A percentile compares a stretch with the other conserved stretches of the same genome.
Conservation (phyloP, 2,329 filamentous ascomycete species). For the Colletotrichum sidae region DNA sequence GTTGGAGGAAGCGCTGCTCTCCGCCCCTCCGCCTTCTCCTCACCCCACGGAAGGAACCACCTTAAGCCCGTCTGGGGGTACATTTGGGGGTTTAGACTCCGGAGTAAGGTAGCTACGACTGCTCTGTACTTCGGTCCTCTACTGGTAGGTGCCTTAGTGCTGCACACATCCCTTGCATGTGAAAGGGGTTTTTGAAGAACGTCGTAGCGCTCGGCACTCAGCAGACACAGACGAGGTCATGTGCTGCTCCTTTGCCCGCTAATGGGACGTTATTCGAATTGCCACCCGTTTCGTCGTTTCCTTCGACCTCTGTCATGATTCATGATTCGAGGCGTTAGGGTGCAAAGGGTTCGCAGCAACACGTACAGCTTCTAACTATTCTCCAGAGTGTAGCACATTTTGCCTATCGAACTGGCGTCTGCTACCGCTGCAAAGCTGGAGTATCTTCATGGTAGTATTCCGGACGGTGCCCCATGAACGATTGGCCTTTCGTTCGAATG, state of each 20-base stretch:
- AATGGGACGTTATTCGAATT: slow-evolving; percentile 5
- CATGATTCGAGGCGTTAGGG: slow-evolving; percentile 21
- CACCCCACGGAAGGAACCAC: slow-evolving; percentile 9
- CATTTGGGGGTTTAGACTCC: neutral
- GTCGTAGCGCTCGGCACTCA: neutral
- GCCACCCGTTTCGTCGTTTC: slow-evolving; percentile 30
- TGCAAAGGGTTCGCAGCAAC: neutral
- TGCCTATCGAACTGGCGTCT: too few species aligned
- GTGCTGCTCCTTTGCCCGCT: slow-evolving; percentile 14
- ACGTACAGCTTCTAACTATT: too few species aligned
- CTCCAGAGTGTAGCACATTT: too few species aligned
- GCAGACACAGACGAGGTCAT: slow-evolving; percentile 8
- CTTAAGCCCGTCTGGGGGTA: slow-evolving; percentile 6
- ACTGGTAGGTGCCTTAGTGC: neutral
- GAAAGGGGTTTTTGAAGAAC: slow-evolving; percentile 22
- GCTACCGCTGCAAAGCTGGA: neutral
- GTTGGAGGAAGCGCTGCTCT: neutral
- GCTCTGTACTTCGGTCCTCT: too few species aligned
- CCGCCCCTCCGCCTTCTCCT: neutral
- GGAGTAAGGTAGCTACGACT: too few species aligned
- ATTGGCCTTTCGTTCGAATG: slow-evolving; percentile 16
- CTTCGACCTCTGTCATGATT: slow-evolving; percentile 29
- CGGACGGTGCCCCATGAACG: neutral
- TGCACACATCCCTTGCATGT: slow-evolving; percentile 23
- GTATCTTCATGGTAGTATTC: neutral